phyloP scores from a whole-genome alignment of 2,329 filamentous ascomycete species.

The Plectosphaerella plurivora region DNA sequence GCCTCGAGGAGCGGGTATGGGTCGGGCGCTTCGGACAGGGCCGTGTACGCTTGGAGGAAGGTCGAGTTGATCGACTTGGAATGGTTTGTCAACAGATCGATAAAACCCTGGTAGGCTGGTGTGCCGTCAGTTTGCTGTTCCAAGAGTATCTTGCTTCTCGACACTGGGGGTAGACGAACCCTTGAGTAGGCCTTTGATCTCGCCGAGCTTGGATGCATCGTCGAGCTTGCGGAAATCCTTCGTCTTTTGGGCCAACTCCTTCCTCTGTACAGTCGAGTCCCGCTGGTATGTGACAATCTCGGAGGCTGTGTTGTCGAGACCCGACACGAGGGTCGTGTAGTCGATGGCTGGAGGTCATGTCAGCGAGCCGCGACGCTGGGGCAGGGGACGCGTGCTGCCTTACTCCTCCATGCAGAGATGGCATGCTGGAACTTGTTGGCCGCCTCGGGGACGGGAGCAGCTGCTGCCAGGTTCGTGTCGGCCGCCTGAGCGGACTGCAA shows the following conservation, averaged over 20 bases:
- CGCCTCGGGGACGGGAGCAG: slow-evolving; percentile 38
- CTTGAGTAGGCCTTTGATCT: slow-evolving; percentile 88
- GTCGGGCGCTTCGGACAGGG: slow-evolving; percentile 91
- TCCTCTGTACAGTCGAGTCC: slow-evolving; percentile 92
- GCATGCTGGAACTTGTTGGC: slow-evolving; percentile 96
- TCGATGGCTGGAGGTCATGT: slow-evolving; percentile 65
- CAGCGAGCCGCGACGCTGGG: slow-evolving; percentile 7
- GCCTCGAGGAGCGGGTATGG: slow-evolving; percentile 95
- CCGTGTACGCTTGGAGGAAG: slow-evolving; percentile 89
- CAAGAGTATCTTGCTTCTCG: background rate
- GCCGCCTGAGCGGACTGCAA: slow-evolving; percentile 8
- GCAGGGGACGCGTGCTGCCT: slow-evolving; percentile 14
- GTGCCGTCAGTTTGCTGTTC: background rate
- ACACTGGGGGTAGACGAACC: slow-evolving; percentile 40
- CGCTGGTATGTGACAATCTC: slow-evolving; percentile 91
- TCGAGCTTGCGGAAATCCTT: slow-evolving; percentile 96
- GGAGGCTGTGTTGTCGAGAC: slow-evolving; percentile 87
- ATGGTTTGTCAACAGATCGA: slow-evolving; percentile 93
- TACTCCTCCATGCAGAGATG: slow-evolving; percentile 95
- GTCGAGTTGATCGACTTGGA: slow-evolving; percentile 91
- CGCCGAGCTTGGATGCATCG: slow-evolving; percentile 77
- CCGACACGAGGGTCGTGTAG: slow-evolving; percentile 75
- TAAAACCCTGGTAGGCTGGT: slow-evolving; percentile 90
- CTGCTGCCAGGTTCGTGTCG: background rate
- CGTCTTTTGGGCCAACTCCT: slow-evolving; percentile 97